A percentile compares a stretch with the other conserved stretches of the same genome.
phyloP scores from a whole-genome alignment of 192 early-diverging fungal species.

The Bifiguratus adelaidae region DNA sequence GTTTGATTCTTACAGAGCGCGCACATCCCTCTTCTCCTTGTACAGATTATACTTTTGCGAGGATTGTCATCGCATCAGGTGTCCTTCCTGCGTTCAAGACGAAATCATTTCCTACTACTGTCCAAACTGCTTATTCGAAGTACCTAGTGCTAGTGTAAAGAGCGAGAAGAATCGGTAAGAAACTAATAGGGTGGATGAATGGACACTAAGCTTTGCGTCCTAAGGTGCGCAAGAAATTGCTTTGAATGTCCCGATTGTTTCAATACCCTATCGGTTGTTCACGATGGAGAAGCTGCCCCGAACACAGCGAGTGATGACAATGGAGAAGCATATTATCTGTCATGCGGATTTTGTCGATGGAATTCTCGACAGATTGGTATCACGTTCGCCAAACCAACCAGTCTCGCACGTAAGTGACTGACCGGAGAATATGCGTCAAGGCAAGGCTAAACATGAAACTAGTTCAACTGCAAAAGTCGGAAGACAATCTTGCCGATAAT shows the following conservation, averaged over 20 bases:
- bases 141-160: not conserved
- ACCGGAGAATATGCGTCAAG: not conserved
- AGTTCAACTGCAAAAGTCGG: conserved; percentile 74
- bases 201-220: not conserved
- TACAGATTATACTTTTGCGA: conserved; percentile 82
- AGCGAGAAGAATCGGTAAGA: conserved; percentile 1
- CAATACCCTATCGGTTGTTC: conserved; percentile 65
- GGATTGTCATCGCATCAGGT: conserved; percentile 72
- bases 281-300: conserved; percentile 27
- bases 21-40: conserved; percentile 34
- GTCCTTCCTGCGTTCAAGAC: conserved; percentile 71
- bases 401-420: conserved; percentile 57
- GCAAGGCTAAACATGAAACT: not conserved
- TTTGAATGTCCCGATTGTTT: conserved; percentile 88
- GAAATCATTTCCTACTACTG: conserved; percentile 90
- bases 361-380: conserved; percentile 86
- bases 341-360: conserved; percentile 88
- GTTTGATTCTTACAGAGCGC: not conserved
- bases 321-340: conserved; percentile 52
- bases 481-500: conserved; percentile 53
- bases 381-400: conserved; percentile 89
- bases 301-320: conserved; percentile 7
- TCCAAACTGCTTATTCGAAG: conserved; percentile 93
- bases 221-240: conserved; percentile 82
- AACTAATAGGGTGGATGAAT: too few relatives aligned